phyloP scores from a whole-genome alignment of 176 grass and related monocot genomes.

The bread wheat (Triticum aestivum) region IWGSC_CS_RefSeq_v2.1 NC_057800.1:172833341-172833840 shows the following conservation, averaged over 20 bases:
- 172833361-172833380: constrained; percentile 37
- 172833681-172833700: background rate
- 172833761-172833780: background rate
- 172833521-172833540: constrained; percentile 28
- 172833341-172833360: background rate
- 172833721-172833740: background rate
- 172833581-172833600: background rate
- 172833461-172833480: constrained; percentile 48
- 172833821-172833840: constrained; percentile 82
- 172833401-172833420: constrained; percentile 34
- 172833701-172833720: background rate
- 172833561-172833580: too few species aligned
- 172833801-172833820: constrained; percentile 87
- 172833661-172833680: background rate
- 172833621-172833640: background rate
- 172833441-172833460: constrained; percentile 47
- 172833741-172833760: background rate
- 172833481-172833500: constrained; percentile 6
- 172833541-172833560: background rate
- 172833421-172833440: constrained; percentile 25
- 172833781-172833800: constrained; percentile 68
- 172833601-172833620: constrained; percentile 7
- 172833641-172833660: background rate
- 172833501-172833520: constrained; percentile 36
- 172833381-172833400: constrained; percentile 74